Base-by-base conservation (phyloP, 1,284 basidiomycete genomes). In the Ustilago lituana region DNA sequence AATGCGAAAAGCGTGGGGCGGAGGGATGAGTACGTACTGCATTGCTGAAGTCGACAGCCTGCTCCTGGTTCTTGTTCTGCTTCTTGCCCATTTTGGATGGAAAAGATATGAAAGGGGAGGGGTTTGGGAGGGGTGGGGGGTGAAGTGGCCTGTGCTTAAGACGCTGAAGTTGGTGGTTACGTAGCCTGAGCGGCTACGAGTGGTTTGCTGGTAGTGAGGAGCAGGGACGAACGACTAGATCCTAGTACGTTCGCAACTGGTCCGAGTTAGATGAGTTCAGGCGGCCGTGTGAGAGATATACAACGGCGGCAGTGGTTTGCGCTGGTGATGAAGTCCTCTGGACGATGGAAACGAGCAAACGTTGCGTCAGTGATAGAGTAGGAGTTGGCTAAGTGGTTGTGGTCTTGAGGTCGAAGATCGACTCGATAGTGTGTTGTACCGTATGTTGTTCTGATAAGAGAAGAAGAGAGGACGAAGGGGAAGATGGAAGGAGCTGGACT, bases 41-140 rank as follows among this genome's bases (percentile, higher is more conserved):
- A 40, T 45, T 31, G 58, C 48, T 53, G 49, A 72, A 33, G 54
- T 63, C 68, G 63, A 61, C 56, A 22, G 47, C 55, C 61, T 74
- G 64, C 54, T 70, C 62, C 51, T 70, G 59, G 55, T 68, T 58
- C 53, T 74, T 70, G 49, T 71, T 67, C 33, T 71, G 56, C 51
- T 74, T 72, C 64, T 74, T 74, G 52, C 72, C 72, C 72, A 74
- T 74, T 45, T 68, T 72, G 60, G 35, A 40, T 27, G 41, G 22
- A 26, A 31, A 31, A 22, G 22, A 20, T 59, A 48, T 62, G 59
- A 44, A 32, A 32, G 45, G 39, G 48, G 33, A 24, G 39, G 45
- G 52, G 27, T 6, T 36, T 33, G 31, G 31, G 26, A 36, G 35
- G 41, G 49, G 35, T 39, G 7, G 38, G 37, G 33, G 17, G 38